A percentile compares a stretch with the other conserved stretches of the same genome.
Conservation (phyloP, 2,329 filamentous ascomycete genomes). For the Pyrenophora teres region DNA sequence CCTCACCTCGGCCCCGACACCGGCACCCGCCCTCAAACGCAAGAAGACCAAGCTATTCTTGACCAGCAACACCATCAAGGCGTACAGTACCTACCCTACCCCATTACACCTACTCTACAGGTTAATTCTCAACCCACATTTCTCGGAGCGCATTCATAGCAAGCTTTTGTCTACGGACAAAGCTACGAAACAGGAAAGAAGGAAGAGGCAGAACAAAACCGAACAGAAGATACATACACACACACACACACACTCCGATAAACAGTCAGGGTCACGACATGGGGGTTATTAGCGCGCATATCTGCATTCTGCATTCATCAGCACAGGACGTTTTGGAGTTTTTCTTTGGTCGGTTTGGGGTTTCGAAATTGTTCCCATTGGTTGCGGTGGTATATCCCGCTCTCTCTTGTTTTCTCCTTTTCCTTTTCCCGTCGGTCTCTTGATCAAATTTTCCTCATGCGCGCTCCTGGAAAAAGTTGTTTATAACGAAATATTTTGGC, state of each 20-base stretch:
- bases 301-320: slow-evolving; percentile 5
- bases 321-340: slow-evolving; percentile 12
- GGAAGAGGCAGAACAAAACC: neutral
- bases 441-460: too few species aligned
- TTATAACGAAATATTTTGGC: slow-evolving; percentile 4
- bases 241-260: too few species aligned
- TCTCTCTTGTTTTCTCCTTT: neutral
- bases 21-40: slow-evolving; percentile 33
- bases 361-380: neutral
- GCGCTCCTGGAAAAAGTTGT: neutral
- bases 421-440: too few species aligned
- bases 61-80: slow-evolving; percentile 17
- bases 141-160: slow-evolving; percentile 25
- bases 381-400: neutral
- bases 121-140: slow-evolving; percentile 34
- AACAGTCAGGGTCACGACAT: neutral
- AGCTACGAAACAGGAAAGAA: neutral
- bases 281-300: slow-evolving; percentile 1
- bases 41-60: slow-evolving; percentile 25
- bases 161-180: neutral
- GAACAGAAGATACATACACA: neutral
- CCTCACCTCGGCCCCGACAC: slow-evolving; percentile 64
- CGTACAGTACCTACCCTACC: slow-evolving; percentile 29
- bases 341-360: neutral
- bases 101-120: slow-evolving; percentile 37